Evolutionary conservation across 2,329 filamentous ascomycete genomes (phyloP).

Genomic region (Rosellinia necatrix): DNA sequence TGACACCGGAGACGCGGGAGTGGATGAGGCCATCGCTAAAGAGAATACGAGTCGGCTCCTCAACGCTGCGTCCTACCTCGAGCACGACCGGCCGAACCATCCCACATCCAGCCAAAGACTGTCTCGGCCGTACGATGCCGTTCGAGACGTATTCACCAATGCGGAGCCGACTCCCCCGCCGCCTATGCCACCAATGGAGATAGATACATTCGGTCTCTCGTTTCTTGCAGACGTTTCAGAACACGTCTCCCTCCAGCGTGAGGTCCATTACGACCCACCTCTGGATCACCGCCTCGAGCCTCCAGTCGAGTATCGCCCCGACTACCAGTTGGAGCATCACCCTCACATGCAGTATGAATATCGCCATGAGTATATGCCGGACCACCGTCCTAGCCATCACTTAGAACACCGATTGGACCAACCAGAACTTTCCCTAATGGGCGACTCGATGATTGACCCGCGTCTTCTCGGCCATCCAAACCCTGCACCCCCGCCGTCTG

Average conservation of each 20-base stretch:
- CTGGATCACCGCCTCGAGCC: slow-evolving; percentile 24
- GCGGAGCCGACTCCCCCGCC: slow-evolving; percentile 37
- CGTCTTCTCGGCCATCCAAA: slow-evolving; percentile 32
- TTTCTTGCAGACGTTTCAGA: slow-evolving; percentile 42
- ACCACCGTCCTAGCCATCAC: slow-evolving; percentile 18
- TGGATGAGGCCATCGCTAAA: slow-evolving; percentile 13
- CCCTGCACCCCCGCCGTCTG: slow-evolving; percentile 29
- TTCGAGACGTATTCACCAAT: slow-evolving; percentile 49
- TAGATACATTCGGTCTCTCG: slow-evolving; percentile 37
- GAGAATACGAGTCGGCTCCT: slow-evolving; percentile 28
- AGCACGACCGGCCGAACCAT: slow-evolving; percentile 24
- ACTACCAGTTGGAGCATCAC: slow-evolving; percentile 21
- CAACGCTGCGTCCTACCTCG: slow-evolving; percentile 32
- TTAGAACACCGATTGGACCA: slow-evolving; percentile 22
- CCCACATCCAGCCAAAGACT: slow-evolving; percentile 28
- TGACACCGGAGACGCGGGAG: neutral
- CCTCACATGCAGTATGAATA: slow-evolving; percentile 14
- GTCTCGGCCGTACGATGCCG: slow-evolving; percentile 50
- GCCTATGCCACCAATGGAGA: slow-evolving; percentile 25
- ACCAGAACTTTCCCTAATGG: slow-evolving; percentile 14
- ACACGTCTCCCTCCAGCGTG: slow-evolving; percentile 22
- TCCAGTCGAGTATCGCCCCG: slow-evolving; percentile 21
- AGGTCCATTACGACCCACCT: slow-evolving; percentile 18
- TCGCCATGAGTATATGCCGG: slow-evolving; percentile 18
- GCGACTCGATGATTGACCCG: slow-evolving; percentile 38